These are phyloP conservation scores for Vitis hybrid DNA, from an alignment of 177 flowering plant genomes.

Conservation along the genomic window DNA sequence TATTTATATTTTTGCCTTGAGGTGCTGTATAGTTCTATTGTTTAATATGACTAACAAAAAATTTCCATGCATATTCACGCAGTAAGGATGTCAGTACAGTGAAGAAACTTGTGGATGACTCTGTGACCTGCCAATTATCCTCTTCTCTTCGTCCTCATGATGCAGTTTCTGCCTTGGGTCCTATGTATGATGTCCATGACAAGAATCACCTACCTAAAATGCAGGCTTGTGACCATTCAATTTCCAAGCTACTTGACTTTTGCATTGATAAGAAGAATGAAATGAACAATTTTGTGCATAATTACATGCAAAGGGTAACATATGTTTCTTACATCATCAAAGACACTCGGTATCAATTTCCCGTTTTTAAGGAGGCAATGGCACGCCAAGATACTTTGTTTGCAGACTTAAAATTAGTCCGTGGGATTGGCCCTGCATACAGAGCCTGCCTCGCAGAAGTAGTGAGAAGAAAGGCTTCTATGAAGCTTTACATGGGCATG, in stretches of 20 bases:
- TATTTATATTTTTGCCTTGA: background rate
- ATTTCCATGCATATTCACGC: constrained; percentile 26
- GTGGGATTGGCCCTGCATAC: constrained; percentile 88
- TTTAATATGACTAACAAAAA: background rate
- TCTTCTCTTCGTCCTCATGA: constrained; percentile 97
- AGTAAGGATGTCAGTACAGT: constrained; percentile 97
- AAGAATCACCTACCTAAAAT: constrained; percentile 84
- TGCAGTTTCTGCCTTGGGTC: constrained; percentile 99
- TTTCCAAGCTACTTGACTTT: constrained; percentile 64
- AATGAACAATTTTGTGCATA: constrained; percentile 83
- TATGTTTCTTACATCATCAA: constrained; percentile 64
- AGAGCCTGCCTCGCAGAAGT: constrained; percentile 95
- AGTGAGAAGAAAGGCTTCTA: constrained; percentile 89
- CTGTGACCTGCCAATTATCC: constrained; percentile 65
- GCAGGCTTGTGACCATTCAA: constrained; percentile 61
- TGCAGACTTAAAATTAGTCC: constrained; percentile 65
- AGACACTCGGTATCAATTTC: constrained; percentile 78
- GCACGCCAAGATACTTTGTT: constrained; percentile 74
- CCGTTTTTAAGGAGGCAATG: constrained; percentile 90
- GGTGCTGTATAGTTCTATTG: background rate
- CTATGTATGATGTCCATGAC: constrained; percentile 96
- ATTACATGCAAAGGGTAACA: constrained; percentile 84
- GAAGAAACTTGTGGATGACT: constrained; percentile 91
- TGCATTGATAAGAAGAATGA: constrained; percentile 82
- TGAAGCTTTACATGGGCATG: constrained; percentile 99